A percentile compares a stretch with the other conserved stretches of the same genome.
Conservation (phyloP, 2,329 filamentous ascomycete species). For the Trichoderma hamatum region DNA sequence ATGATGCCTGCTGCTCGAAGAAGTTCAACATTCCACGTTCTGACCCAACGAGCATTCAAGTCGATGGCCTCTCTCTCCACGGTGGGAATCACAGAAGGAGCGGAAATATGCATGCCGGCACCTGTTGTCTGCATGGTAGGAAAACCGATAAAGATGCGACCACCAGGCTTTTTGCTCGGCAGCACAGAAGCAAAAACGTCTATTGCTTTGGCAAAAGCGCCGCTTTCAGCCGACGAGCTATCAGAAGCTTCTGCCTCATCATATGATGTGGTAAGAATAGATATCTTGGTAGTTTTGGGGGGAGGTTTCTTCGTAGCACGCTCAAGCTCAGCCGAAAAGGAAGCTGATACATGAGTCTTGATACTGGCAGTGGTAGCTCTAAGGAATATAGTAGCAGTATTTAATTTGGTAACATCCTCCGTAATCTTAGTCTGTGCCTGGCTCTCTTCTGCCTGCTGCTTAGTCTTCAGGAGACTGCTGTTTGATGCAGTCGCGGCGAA, state of each 20-base stretch:
- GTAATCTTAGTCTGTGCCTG: conserved; percentile 63
- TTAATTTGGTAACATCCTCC: conserved; percentile 71
- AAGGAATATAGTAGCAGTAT: conserved; percentile 81
- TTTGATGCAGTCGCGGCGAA: conserved; percentile 64
- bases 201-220: conserved; percentile 57
- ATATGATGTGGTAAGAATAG: conserved; percentile 88
- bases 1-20: conserved; percentile 88
- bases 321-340: conserved; percentile 83
- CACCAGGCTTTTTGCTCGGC: conserved; percentile 78
- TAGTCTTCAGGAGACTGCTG: conserved; percentile 52
- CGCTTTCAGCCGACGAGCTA: conserved; percentile 46
- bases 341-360: conserved; percentile 70
- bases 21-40: conserved; percentile 94
- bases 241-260: conserved; percentile 74
- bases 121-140: conserved; percentile 97
- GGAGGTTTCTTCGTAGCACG: conserved; percentile 97
- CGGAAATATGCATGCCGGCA: conserved; percentile 89
- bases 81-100: conserved; percentile 93
- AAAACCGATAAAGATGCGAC: conserved; percentile 95
- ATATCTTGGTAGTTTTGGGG: conserved; percentile 81
- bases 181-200: conserved; percentile 91
- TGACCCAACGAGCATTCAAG: conserved; percentile 91
- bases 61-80: conserved; percentile 97
- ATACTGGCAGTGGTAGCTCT: conserved; percentile 84
- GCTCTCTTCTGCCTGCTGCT: conserved; percentile 64